These are phyloP conservation scores for Coemansia sp. DNA, from an alignment of 192 early-diverging fungal genomes.

Conservation along the genomic window DNA sequence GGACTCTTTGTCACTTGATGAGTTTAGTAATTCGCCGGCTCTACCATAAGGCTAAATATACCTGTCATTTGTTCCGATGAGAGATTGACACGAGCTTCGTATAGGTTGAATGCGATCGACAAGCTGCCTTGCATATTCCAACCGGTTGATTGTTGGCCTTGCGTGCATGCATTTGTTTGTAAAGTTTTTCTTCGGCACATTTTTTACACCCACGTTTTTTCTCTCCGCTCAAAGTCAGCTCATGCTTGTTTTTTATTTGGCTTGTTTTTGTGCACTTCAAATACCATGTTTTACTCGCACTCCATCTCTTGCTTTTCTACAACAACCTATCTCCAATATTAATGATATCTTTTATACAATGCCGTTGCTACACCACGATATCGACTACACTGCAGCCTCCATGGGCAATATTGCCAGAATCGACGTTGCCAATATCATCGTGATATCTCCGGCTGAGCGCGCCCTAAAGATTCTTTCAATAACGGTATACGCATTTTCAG, in stretches of 20 bases:
- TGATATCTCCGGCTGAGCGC: not conserved
- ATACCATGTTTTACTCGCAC: not conserved
- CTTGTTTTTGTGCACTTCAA: not conserved
- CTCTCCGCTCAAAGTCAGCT: not conserved
- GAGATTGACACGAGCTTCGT: not conserved
- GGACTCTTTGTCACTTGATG: not conserved
- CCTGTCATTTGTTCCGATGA: not conserved
- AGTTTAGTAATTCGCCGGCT: not conserved
- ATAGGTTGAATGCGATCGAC: not conserved
- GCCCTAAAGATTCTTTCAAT: not conserved
- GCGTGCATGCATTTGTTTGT: not conserved
- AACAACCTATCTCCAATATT: not conserved
- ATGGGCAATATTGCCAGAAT: not conserved
- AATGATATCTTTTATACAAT: not conserved
- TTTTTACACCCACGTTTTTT: not conserved
- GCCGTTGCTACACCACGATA: not conserved
- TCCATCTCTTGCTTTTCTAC: not conserved
- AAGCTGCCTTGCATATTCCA: not conserved
- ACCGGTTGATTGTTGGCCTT: not conserved
- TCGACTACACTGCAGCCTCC: not conserved
- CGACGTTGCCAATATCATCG: not conserved
- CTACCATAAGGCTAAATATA: not conserved
- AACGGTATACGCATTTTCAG: conserved; percentile 11
- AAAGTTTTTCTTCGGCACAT: not conserved
- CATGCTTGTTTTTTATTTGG: not conserved